Evolutionary conservation across 139 green algal species (phyloP).

Genomic region (Chlorella sp.): DNA sequence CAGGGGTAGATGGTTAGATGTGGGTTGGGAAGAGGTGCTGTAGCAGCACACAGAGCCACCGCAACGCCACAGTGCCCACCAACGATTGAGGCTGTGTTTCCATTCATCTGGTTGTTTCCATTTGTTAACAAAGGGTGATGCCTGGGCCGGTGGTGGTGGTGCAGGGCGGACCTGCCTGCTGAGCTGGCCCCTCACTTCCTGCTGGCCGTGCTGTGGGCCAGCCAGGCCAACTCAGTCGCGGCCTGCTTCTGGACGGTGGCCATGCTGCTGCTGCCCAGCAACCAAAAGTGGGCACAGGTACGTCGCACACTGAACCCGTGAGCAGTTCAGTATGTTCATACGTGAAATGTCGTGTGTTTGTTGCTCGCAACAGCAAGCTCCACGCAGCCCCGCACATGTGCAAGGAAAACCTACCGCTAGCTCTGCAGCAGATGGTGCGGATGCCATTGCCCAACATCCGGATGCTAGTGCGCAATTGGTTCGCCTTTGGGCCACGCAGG

Average conservation of each 20-base stretch:
- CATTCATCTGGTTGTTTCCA: not conserved
- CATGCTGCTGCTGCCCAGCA: conserved; percentile 56
- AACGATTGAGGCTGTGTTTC: no score
- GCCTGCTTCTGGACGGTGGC: conserved; percentile 56
- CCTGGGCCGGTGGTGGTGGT: not conserved
- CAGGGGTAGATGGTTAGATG: not conserved
- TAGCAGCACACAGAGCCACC: no score
- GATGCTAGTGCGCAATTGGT: not conserved
- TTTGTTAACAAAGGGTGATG: not conserved
- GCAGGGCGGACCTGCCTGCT: not conserved
- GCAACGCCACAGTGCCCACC: no score
- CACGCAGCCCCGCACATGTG: no score
- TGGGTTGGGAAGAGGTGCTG: not conserved
- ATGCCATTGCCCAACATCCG: not conserved
- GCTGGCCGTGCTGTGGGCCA: conserved; percentile 67
- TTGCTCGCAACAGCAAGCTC: no score
- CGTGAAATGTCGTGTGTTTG: no score
- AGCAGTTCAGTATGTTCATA: no score
- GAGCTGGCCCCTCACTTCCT: conserved; percentile 55
- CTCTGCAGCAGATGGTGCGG: not conserved
- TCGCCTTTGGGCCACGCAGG: not conserved
- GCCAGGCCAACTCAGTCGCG: conserved; percentile 62
- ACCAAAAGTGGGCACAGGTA: not conserved
- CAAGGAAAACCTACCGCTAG: not conserved
- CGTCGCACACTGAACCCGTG: no score